phyloP scores from a whole-genome alignment of 805 yeast species.

The Ascoidea tarda region DNA sequence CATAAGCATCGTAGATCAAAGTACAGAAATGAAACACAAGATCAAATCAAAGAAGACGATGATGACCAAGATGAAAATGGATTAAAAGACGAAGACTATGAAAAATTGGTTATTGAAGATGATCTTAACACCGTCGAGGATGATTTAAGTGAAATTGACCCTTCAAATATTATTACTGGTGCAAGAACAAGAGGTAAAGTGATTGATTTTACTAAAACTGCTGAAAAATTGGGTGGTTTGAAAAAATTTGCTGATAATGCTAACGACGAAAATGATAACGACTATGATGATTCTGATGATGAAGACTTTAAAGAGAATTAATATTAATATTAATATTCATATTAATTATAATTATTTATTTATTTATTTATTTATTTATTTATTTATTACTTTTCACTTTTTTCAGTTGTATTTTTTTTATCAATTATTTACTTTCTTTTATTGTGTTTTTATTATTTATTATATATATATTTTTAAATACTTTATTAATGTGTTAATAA shows the following conservation, averaged over 20 bases:
- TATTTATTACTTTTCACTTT: not conserved
- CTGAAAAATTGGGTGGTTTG: conserved; percentile 45
- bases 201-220: conserved; percentile 74
- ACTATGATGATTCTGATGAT: conserved; percentile 30
- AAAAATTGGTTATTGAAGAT: conserved; percentile 32
- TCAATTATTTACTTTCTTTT: not conserved
- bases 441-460: too few species aligned
- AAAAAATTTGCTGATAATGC: conserved; percentile 24
- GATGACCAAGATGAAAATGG: conserved; percentile 32
- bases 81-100: conserved; percentile 28
- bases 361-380: not conserved
- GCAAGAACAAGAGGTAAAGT: conserved; percentile 86
- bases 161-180: conserved; percentile 72
- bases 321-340: conserved; percentile 11
- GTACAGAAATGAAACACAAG: conserved; percentile 46
- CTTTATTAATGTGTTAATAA: too few species aligned
- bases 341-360: not conserved
- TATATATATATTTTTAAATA: too few species aligned
- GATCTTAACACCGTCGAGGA: conserved; percentile 65
- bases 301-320: conserved; percentile 31
- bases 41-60: conserved; percentile 31
- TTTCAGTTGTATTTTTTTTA: too few species aligned
- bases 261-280: conserved; percentile 31
- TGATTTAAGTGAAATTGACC: conserved; percentile 67
- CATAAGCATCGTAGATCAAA: conserved; percentile 34